A percentile compares a stretch with the other conserved stretches of the same genome.
Conservation (phyloP, 2,329 filamentous ascomycete species). For the Aspergillus pseudonomiae region DNA sequence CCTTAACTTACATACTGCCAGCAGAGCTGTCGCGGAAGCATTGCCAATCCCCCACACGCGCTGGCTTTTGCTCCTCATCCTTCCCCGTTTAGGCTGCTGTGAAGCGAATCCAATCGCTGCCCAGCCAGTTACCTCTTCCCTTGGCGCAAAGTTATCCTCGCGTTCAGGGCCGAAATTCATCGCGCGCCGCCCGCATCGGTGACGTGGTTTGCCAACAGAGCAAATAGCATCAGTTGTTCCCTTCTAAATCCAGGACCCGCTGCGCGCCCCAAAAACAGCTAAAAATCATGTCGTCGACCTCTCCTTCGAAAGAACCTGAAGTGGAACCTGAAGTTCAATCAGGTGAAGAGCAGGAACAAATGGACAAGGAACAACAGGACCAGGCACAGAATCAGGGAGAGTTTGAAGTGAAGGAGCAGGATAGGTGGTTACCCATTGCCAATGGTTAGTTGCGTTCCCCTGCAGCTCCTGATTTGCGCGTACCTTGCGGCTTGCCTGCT, state of each 20-base stretch:
- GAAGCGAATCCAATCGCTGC: slow-evolving; percentile 40
- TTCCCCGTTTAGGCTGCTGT: slow-evolving; percentile 34
- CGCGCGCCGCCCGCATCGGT: slow-evolving; percentile 37
- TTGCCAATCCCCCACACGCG: slow-evolving; percentile 35
- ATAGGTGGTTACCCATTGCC: slow-evolving; percentile 98
- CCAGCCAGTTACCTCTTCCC: slow-evolving; percentile 36
- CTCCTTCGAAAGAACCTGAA: slow-evolving; percentile 84
- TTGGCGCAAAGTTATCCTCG: slow-evolving; percentile 29
- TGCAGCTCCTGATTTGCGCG: slow-evolving; percentile 57
- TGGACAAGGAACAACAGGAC: slow-evolving; percentile 71
- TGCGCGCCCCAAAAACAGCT: slow-evolving; percentile 41
- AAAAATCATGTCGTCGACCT: slow-evolving; percentile 95
- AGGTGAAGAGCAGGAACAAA: slow-evolving; percentile 87
- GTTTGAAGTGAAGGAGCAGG: slow-evolving; percentile 99
- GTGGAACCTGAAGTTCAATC: slow-evolving; percentile 92
- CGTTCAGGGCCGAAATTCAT: slow-evolving; percentile 27
- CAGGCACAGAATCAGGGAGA: slow-evolving; percentile 79
- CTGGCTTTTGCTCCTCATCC: slow-evolving; percentile 23
- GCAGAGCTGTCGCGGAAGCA: slow-evolving; percentile 31
- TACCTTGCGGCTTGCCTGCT: slow-evolving; percentile 43
- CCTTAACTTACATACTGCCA: slow-evolving; percentile 28
- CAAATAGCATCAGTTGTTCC: slow-evolving; percentile 35
- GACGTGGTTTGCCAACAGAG: slow-evolving; percentile 52
- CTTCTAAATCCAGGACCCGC: slow-evolving; percentile 41
- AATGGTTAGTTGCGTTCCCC: slow-evolving; percentile 81